Percentiles rank a stretch among this genome's conserved stretches.
phyloP scores from a whole-genome alignment of 345 rosid genomes.

The Linum tenue region DNA sequence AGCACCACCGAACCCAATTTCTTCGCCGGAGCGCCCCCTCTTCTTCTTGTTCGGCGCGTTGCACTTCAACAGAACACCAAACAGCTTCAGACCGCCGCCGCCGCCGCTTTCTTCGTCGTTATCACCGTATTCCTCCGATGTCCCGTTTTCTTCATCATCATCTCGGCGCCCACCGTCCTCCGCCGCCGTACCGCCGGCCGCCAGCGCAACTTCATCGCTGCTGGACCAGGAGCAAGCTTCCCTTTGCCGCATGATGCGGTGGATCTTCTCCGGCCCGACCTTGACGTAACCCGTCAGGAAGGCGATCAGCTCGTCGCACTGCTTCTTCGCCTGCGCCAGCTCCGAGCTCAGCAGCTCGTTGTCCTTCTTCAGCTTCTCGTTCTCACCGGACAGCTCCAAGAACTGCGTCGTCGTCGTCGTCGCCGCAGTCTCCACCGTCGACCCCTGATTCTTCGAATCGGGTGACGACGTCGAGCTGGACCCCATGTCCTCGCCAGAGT shows the following conservation, averaged over 20 bases:
- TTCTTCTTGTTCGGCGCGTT: conserved; percentile 27
- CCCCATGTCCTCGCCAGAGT: conserved; percentile 67
- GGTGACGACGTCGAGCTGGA: conserved; percentile 74
- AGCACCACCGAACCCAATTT: conserved; percentile 22
- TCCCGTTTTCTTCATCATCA: neutral
- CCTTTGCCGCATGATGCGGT: conserved; percentile 44
- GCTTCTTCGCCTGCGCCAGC: conserved; percentile 71
- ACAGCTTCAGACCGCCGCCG: conserved; percentile 53
- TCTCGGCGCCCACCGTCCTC: neutral
- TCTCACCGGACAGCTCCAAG: conserved; percentile 39
- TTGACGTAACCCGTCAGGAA: conserved; percentile 52
- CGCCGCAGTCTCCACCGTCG: conserved; percentile 40
- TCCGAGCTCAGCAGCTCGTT: conserved; percentile 61
- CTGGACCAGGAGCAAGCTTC: conserved; percentile 5
- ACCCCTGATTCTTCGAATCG: conserved; percentile 73
- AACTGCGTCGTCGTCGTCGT: conserved; percentile 16
- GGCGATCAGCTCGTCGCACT: conserved; percentile 55
- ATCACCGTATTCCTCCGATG: conserved; percentile 1
- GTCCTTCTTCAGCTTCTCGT: conserved; percentile 70
- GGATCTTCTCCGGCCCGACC: conserved; percentile 64
- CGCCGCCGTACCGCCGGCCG: conserved; percentile 11
- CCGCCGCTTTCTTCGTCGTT: conserved; percentile 9
- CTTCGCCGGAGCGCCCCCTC: conserved; percentile 45
- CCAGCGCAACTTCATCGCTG: conserved; percentile 8
- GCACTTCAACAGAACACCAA: conserved; percentile 72